Base-by-base conservation (phyloP, 2,329 filamentous ascomycete genomes). In the Teratosphaeria nubilosa region DNA sequence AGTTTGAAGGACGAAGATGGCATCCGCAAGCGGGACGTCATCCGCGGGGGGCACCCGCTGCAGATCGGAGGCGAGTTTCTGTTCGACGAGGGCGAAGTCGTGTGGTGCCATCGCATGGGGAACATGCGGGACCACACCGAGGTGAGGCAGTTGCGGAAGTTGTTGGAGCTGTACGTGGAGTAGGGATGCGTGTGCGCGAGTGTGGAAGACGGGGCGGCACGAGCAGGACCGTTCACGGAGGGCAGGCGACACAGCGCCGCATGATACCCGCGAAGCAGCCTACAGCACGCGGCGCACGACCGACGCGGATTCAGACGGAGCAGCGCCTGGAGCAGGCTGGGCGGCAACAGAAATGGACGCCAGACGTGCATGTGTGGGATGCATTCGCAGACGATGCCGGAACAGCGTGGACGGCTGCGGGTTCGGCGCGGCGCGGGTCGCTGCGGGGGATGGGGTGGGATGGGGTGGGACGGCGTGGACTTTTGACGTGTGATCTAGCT, bases 91-190 rank as follows among this genome's bases (percentile, higher is more conserved):
- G 73, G 71, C 1, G 63, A 71, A 62, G 70, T 73, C 7, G 63
- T 72, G 3, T 75, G 73, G 73, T 74, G 73, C 58, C 72, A 75
- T 65, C 70, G 73, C 13, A 75, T 75, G 73, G 66, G 64, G 59
- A 71, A 72, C 52, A 71, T 68, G 53, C 63, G 73, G 27, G 67
- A 69, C 37, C 73, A 75, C 60, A 67, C 70, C 6, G 73, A 75
- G 58, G 65, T 75, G 27, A 56, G 56, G 34, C 65, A 69, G 24
- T 58, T 75, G 50, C 63, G 71, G 60, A 65, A 64, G 62, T 50
- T 75, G 51, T 58, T 75, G 56, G 72, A 73, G 59, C 60, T 75
- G 51, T 72, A 74, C 54, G 68, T 68, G 20, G 41, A 48, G 41
- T 22, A 48, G 41, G 7, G 20, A 16, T 2, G 9, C 5, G 32